These are phyloP conservation scores for Didymella glomerata DNA, from an alignment of 2,329 filamentous ascomycete genomes.

Conservation along the genomic window DNA sequence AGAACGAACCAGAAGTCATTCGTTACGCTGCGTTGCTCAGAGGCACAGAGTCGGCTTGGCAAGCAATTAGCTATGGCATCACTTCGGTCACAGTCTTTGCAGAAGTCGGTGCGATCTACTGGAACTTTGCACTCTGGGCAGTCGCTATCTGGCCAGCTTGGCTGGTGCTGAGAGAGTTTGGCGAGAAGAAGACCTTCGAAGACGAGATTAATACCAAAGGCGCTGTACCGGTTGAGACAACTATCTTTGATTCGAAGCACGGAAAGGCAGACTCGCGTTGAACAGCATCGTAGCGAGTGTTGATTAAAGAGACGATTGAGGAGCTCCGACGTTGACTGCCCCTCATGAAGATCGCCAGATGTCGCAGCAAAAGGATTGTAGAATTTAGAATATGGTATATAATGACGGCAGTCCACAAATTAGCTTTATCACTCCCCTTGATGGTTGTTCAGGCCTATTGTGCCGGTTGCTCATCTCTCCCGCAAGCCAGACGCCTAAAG, in stretches of 20 bases:
- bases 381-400: not conserved
- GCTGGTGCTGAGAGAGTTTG: constrained; percentile 69
- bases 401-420: no score
- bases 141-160: constrained; percentile 71
- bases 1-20: constrained; percentile 69
- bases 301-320: not conserved
- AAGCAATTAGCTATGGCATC: constrained; percentile 76
- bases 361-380: not conserved
- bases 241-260: not conserved
- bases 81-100: constrained; percentile 69
- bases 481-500: no score
- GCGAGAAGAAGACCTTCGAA: constrained; percentile 37
- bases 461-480: not conserved
- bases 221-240: not conserved
- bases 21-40: constrained; percentile 73
- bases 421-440: not conserved
- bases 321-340: not conserved
- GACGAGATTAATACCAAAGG: constrained; percentile 9
- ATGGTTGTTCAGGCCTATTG: not conserved
- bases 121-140: constrained; percentile 75
- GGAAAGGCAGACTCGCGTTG: not conserved
- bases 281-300: not conserved
- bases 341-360: not conserved
- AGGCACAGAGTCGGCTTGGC: constrained; percentile 76
- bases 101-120: constrained; percentile 71